Conservation (phyloP, 345 rosid species). For the Murraya paniculata region DNA sequence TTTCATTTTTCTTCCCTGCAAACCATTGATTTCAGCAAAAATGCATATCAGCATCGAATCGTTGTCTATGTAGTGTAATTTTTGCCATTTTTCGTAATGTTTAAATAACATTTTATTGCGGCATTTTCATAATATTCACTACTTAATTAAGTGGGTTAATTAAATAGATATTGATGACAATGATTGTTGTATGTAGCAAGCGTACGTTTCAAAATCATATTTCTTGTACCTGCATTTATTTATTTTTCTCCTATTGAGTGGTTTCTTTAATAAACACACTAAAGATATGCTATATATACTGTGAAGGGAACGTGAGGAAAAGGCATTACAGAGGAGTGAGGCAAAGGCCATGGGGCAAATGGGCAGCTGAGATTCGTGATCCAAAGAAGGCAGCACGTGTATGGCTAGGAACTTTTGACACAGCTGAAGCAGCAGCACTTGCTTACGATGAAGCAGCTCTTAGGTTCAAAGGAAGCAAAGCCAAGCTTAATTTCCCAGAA, state of each 20-base stretch:
- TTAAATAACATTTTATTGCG: too few relatives aligned
- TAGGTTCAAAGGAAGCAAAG: conserved; percentile 80
- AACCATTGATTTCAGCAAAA: too few relatives aligned
- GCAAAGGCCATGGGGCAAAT: conserved; percentile 62
- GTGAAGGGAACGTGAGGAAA: conserved; percentile 30
- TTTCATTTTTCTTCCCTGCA: too few relatives aligned
- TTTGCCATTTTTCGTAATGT: too few relatives aligned
- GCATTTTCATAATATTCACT: neutral
- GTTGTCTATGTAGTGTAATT: too few relatives aligned
- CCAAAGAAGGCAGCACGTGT: conserved; percentile 52
- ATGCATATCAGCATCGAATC: too few relatives aligned
- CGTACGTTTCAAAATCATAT: neutral
- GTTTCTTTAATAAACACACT: too few relatives aligned
- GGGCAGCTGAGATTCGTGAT: conserved; percentile 55
- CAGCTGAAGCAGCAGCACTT: conserved; percentile 74
- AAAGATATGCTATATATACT: too few relatives aligned
- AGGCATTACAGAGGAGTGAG: conserved; percentile 54
- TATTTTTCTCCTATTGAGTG: too few relatives aligned
- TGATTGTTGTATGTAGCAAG: conserved; percentile 1
- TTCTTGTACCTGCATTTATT: neutral
- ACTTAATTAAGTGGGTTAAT: too few relatives aligned
- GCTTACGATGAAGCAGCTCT: conserved; percentile 87
- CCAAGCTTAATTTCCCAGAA: conserved; percentile 82
- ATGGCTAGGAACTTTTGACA: conserved; percentile 76
- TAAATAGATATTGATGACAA: too few relatives aligned